Evolutionary conservation across 192 early-diverging fungal genomes (phyloP).

Genomic region (Geranomyces michiganensis): DNA sequence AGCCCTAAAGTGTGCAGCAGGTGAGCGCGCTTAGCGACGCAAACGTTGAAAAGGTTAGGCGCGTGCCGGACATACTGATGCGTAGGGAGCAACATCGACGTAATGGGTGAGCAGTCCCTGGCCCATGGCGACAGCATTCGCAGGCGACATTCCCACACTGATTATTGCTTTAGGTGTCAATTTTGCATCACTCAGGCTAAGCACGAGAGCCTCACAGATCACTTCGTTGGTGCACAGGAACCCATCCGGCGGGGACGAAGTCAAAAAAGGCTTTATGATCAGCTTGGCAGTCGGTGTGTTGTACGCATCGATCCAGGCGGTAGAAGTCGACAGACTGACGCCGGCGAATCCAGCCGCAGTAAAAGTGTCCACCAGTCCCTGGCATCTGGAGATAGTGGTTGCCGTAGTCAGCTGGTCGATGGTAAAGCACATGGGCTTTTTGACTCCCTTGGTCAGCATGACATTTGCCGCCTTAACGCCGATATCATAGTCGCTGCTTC

Average conservation of each 20-base stretch:
- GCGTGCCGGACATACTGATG: not conserved
- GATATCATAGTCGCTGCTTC: not conserved
- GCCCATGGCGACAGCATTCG: constrained; percentile 1
- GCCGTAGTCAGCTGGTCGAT: constrained; percentile 5
- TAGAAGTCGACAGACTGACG: not conserved
- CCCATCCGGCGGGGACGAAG: not conserved
- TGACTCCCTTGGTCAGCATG: not conserved
- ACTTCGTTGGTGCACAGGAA: constrained; percentile 4
- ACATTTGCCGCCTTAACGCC: not conserved
- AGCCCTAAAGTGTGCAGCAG: constrained; percentile 3
- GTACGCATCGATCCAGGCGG: not conserved
- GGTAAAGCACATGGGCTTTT: constrained; percentile 6
- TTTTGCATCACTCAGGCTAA: not conserved
- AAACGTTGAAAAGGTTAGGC: not conserved
- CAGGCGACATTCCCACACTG: not conserved
- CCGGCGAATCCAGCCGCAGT: constrained; percentile 1
- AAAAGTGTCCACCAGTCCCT: constrained; percentile 1
- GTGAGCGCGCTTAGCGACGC: not conserved
- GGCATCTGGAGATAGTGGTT: constrained; percentile 4
- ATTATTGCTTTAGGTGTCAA: constrained; percentile 3
- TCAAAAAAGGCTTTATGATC: not conserved
- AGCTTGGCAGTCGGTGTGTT: not conserved
- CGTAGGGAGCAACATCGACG: constrained; percentile 6
- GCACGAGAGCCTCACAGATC: constrained; percentile 7
- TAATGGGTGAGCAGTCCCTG: constrained; percentile 2